These are phyloP conservation scores for Ottelia alismoides DNA, from an alignment of 106 monocot genomes.

Conservation along the genomic window DNA sequence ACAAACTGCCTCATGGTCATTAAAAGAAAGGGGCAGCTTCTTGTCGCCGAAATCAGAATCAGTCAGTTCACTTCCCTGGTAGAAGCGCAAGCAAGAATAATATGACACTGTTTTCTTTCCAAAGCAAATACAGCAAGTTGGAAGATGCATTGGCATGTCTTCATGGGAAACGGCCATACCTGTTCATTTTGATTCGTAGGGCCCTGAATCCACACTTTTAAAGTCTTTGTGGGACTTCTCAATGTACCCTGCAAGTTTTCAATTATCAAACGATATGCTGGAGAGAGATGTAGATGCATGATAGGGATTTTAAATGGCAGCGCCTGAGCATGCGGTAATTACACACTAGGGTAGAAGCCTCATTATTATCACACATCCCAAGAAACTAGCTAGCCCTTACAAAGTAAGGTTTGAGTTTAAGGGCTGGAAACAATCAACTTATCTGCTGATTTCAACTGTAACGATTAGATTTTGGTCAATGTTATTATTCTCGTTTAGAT, in stretches of 20 bases:
- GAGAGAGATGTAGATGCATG: no score
- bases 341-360: not conserved
- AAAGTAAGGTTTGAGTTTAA: not conserved
- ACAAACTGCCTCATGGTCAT: conserved; percentile 1
- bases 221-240: conserved; percentile 25
- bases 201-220: conserved; percentile 13
- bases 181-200: conserved; percentile 11
- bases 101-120: not conserved
- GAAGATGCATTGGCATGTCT: not conserved
- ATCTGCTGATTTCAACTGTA: no score
- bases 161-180: conserved; percentile 7
- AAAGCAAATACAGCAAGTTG: not conserved
- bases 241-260: conserved; percentile 33
- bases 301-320: no score
- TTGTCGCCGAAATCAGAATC: conserved; percentile 3
- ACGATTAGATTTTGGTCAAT: no score
- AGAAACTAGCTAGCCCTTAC: not conserved
- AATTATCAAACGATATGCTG: not conserved
- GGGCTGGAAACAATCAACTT: not conserved
- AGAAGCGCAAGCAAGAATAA: not conserved
- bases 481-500: no score
- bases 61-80: conserved; percentile 1
- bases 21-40: not conserved
- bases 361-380: not conserved
- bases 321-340: no score